These are phyloP conservation scores for Ulota crispa DNA, from an alignment of 225 moss, liverwort and hornwort genomes.

Conservation along the genomic window DNA sequence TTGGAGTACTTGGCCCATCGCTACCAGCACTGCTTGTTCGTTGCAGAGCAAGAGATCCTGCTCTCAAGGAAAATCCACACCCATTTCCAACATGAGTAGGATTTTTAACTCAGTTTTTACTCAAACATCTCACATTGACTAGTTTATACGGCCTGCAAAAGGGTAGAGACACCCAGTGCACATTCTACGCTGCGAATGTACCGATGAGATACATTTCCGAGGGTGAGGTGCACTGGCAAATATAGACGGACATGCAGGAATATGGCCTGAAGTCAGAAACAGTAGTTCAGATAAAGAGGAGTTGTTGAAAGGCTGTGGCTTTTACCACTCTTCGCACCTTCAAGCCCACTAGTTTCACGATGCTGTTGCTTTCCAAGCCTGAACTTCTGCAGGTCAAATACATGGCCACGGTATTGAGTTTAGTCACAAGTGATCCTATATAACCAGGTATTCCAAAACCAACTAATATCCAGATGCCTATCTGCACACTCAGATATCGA, in stretches of 20 bases:
- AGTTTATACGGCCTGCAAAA: neutral
- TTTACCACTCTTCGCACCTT: constrained; percentile 38
- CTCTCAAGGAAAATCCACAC: constrained; percentile 15
- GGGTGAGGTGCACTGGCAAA: neutral
- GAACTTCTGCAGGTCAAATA: constrained; percentile 47
- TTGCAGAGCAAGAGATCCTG: constrained; percentile 47
- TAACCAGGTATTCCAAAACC: neutral
- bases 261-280: neutral
- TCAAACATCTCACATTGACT: neutral
- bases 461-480: neutral
- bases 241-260: neutral
- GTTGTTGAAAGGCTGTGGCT: neutral
- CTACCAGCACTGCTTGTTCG: constrained; percentile 50
- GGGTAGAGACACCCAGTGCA: too few species aligned
- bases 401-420: constrained; percentile 8
- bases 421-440: neutral
- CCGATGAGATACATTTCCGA: too few species aligned
- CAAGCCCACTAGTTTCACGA: constrained; percentile 42
- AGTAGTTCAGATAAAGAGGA: neutral
- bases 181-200: too few species aligned
- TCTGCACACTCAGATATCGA: neutral
- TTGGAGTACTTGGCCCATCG: constrained; percentile 53
- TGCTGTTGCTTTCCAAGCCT: constrained; percentile 53
- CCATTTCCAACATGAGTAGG: constrained; percentile 6
- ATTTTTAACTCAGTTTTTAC: neutral